Evolutionary conservation across 2,329 filamentous ascomycete species (phyloP), one percentile per base, ranked within the genome.

Genomic region (Pseudogymnoascus sp.): DNA sequence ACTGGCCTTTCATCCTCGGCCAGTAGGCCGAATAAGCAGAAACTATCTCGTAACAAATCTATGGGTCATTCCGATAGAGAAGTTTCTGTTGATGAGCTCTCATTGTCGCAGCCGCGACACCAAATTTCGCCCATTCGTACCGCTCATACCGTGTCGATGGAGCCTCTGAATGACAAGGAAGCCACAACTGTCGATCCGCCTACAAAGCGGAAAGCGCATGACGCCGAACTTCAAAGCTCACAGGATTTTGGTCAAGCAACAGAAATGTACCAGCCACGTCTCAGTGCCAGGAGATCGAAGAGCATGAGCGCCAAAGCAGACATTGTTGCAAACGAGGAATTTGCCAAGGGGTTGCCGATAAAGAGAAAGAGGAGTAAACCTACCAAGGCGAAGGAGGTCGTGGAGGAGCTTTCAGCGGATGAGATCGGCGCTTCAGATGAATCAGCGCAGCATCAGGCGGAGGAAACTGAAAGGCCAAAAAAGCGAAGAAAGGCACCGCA

Each of bases 251-350:
- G 28, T 8, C 18, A 61, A 6, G 28, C 30, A 11, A 28, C n/a
- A n/a, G 61, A 63, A 57, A 43, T 22, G 41, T 63, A 63, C 58
- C 25, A 61, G 18, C 61, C 61, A 6, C 39, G 61, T n/a, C 61
- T 60, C 39, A 63, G 61, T 61, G 33, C 37, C 11, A 60, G 61
- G 16, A 36, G 61, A 14, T 36, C 61, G 20, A 61, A 63, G 58
- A 63, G 59, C 37, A 37, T 57, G 47, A 58, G 43, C 8, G 54
- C 60, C n/a, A 37, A 61, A 60, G 35, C 57, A 28, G 47, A 50
- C 12, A 37, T 58, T 6, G 11, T 58, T 37, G 20, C 47, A 25
- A 36, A 62, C 30, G 36, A 47, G 18, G n/a, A 37, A 28, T 43
- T 62, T 33, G 35, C 57, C 16, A 58, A 38, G 18, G 37, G 37